Conservation (phyloP, 352 stramenopile species). For the Pythium diclinum region DNA sequence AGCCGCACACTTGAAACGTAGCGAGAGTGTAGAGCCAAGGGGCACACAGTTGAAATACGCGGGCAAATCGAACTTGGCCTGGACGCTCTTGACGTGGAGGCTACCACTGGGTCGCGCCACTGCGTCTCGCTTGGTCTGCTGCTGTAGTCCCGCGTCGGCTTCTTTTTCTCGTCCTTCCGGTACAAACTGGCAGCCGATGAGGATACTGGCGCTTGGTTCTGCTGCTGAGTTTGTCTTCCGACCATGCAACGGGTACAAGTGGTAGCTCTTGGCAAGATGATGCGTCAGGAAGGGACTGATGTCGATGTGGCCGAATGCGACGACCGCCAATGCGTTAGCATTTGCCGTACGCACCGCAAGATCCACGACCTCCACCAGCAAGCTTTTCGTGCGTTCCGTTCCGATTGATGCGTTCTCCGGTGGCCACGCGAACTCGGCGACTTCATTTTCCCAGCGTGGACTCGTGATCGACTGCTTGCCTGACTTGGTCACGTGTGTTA, state of each 20-base stretch:
- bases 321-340: constrained; percentile 30
- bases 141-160: not conserved
- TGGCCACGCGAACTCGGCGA: constrained; percentile 32
- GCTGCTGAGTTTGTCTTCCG: not conserved
- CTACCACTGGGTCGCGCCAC: constrained; percentile 14
- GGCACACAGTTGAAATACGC: constrained; percentile 22
- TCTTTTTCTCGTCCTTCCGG: constrained; percentile 24
- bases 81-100: constrained; percentile 35
- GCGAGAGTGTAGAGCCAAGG: not conserved
- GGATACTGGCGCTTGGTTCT: constrained; percentile 20
- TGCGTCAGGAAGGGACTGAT: constrained; percentile 35
- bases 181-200: constrained; percentile 48
- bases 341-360: constrained; percentile 37
- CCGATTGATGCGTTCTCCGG: not conserved
- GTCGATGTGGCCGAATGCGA: constrained; percentile 37
- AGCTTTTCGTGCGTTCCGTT: no score
- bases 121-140: constrained; percentile 12
- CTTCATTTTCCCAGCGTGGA: constrained; percentile 29
- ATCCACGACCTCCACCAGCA: constrained; percentile 44
- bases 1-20: constrained; percentile 2
- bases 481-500: constrained; percentile 29
- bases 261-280: constrained; percentile 34
- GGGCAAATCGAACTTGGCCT: constrained; percentile 24
- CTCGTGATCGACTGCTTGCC: constrained; percentile 34
- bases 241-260: constrained; percentile 26